Evolutionary conservation across 768 basidiomycete genomes (phyloP), one percentile per base, ranked within the genome.

Genomic region (Chalciporus chontae): DNA sequence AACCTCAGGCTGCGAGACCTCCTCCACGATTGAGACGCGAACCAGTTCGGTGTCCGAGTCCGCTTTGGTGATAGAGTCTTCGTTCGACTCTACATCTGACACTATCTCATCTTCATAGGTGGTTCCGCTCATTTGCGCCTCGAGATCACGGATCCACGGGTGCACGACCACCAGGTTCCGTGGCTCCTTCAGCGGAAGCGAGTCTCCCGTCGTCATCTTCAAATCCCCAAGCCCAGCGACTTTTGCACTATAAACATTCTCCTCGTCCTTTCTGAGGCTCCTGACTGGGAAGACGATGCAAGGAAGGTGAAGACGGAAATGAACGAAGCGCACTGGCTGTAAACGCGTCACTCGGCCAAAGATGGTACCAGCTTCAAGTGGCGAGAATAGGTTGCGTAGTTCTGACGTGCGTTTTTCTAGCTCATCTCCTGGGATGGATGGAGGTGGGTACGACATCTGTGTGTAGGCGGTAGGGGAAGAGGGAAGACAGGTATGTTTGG

Each of bases 211-310:
- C 34, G 41, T 47, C 15, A 55, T 52, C 8, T 36, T 27, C 8
- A 55, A 43, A 24, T 55, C 50, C 31, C 51, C 54, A 7, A 55
- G 42, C 10, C 34, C 40, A 10, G 54, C 29, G 10, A 47, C 37
- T 43, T 42, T 52, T n/a, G 47, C 54, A 8, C 23, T 24, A 45
- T 55, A 55, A 11, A 29, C 40, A 34, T 31, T 32, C 17, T 19
- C 29, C 36, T 48, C 13, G 11, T 37, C 21, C 34, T 43, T 39
- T 2, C 26, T 32, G 19, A 55, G 43, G 13, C 34, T 55, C 47
- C 27, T 55, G 36, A 53, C 47, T 7, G 51, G 44, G 17, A 53
- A 55, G 3, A 48, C 40, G 10, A 55, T 15, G 17, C 54, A 53
- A 8, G 41, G 41, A 17, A 42, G 41, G 41, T 24, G 27, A 29